Evolutionary conservation across 257 asterid genomes (phyloP).

Genomic region (Voacanga thouarsii): DNA sequence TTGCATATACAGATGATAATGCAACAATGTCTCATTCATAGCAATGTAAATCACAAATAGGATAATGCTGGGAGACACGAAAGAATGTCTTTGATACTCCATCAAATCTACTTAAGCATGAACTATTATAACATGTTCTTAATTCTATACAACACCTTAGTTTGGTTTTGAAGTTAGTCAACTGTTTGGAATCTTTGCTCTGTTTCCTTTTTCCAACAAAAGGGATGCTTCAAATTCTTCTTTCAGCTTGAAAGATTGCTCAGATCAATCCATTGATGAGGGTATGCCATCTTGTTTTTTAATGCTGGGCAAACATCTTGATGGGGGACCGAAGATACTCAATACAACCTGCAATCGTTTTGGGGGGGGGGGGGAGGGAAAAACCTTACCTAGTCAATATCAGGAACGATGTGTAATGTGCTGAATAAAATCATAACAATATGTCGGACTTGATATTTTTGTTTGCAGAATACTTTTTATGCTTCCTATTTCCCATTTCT

Average conservation of each 20-base stretch:
- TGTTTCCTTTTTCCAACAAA: neutral
- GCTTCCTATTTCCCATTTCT: too few species aligned
- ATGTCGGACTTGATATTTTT: too few species aligned
- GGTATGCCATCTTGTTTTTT: conserved; percentile 41
- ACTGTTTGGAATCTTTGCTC: neutral
- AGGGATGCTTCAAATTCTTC: neutral
- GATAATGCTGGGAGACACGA: too few species aligned
- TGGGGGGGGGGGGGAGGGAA: neutral
- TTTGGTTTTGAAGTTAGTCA: neutral
- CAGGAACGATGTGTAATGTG: neutral
- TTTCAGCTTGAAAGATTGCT: neutral
- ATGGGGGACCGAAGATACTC: conserved; percentile 89
- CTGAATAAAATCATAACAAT: too few species aligned
- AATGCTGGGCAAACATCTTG: conserved; percentile 60
- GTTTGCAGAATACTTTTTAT: too few species aligned
- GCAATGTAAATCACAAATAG: too few species aligned
- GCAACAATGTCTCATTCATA: too few species aligned
- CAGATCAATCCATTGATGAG: conserved; percentile 1
- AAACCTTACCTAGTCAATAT: too few species aligned
- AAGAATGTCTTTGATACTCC: too few species aligned
- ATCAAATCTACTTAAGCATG: too few species aligned
- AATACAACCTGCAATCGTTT: conserved; percentile 53
- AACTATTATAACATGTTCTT: too few species aligned
- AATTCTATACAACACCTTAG: neutral
- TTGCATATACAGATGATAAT: too few species aligned